Evolutionary conservation across 164 flowering plant species (phyloP).

Genomic region (Liquidambar formosana): DNA sequence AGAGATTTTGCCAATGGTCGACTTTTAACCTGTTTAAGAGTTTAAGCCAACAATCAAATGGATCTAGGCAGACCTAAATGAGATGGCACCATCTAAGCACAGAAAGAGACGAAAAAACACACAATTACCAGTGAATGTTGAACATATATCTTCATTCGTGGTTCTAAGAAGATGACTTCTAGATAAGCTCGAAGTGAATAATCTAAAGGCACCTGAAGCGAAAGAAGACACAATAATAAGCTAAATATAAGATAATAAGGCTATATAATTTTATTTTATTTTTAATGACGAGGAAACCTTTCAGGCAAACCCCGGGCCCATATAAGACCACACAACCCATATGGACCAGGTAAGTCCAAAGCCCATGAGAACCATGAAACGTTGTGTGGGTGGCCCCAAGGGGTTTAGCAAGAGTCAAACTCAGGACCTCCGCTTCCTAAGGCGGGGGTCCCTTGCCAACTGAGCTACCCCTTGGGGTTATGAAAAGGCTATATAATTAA

Average conservation of each 20-base stretch:
- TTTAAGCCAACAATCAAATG: not conserved
- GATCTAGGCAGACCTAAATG: not conserved
- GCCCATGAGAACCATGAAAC: too few relatives aligned
- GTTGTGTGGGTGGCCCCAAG: too few relatives aligned
- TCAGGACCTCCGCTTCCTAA: too few relatives aligned
- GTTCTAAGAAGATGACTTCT: slow-evolving; percentile 60
- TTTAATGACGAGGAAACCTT: too few relatives aligned
- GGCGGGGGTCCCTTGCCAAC: too few relatives aligned
- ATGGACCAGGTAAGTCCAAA: too few relatives aligned
- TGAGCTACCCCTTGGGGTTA: too few relatives aligned
- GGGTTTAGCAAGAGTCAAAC: too few relatives aligned
- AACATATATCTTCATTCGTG: slow-evolving; percentile 59
- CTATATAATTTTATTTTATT: too few relatives aligned
- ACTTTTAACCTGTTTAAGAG: slow-evolving; percentile 44
- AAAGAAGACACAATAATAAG: not conserved
- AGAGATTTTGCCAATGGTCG: slow-evolving; percentile 59
- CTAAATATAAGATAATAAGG: not conserved
- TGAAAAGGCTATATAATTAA: too few relatives aligned
- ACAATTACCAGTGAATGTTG: slow-evolving; percentile 60
- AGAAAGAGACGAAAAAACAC: not conserved
- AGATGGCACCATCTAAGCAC: not conserved
- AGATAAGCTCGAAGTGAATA: slow-evolving; percentile 56
- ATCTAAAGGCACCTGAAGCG: slow-evolving; percentile 53
- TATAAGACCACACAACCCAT: too few relatives aligned
- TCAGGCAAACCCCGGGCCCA: too few relatives aligned